Base-by-base conservation (phyloP, 2,329 filamentous ascomycete genomes). In the Alternaria consortialis region DNA sequence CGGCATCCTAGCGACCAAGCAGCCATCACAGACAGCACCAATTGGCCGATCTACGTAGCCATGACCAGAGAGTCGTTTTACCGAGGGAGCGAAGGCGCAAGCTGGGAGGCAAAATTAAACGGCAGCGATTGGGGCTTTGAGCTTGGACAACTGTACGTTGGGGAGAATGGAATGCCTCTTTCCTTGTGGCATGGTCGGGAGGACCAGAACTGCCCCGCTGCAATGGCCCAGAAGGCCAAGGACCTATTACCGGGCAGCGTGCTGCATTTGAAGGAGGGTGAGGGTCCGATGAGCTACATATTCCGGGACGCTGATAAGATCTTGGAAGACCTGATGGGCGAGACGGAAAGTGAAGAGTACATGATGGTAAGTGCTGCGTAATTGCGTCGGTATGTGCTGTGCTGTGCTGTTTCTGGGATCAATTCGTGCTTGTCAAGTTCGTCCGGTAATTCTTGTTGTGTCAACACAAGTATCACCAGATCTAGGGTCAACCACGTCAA, bases 181-280 rank as follows among this genome's bases (percentile, higher is more conserved):
- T 71, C 70, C 4, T 36, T 79, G 11, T 79, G 76, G 76, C 77
- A 79, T 66, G 76, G 75, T 0, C 61, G 52, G 3, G 63, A 71
- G n/a, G 77, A 79, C 56, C 56, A 65, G 17, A 70, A 74, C 34
- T 71, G 66, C 27, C 71, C 75, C 8, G 62, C 65, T 23, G 47
- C 53, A 12, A 73, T 72, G 72, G 69, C 64, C 3, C 52, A 58
- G 29, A 72, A 70, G 51, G 74, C 75, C 2, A 62, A 66, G 12
- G 64, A 67, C 25, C 34, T 69, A 25, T 68, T 77, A 50, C 62
- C 65, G 1, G 64, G 64, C 5, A 70, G 68, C 29, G 62, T 53
- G 25, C 40, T 76, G 20, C 60, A 64, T 29, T 48, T 72, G 48
- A 62, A 69, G 58, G 58, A 70, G 2, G 73, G 66, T 1, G 73